Evolutionary conservation across 768 basidiomycete species (phyloP), one percentile per base, ranked within the genome.

Genomic region (Leucocoprinus leucothites): DNA sequence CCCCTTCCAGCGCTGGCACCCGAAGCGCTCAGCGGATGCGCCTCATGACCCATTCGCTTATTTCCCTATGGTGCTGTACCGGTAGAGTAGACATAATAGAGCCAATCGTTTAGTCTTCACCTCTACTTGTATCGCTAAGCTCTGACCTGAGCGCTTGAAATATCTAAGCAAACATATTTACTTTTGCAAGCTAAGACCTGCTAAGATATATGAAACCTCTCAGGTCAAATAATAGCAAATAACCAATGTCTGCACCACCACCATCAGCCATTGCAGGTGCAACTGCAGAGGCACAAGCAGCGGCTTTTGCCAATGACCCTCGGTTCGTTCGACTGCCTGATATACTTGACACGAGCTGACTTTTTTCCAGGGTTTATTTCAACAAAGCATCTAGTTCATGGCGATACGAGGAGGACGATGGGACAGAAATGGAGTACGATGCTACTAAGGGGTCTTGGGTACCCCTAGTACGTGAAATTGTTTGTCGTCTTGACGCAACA

Each of bases 391-490:
- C 84, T 3, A 81, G 81, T 49, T 87, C 91, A 63, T 98, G 93
- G 92, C 84, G 86, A 57, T 85, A 87, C 65, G 96, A 99, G 68
- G 84, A 92, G 64, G 89, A 91, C 46, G 90, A 94, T 62, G 94
- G 91, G 16, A 71, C 79, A n/a, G 95, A 97, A 68, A 79, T 91
- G 64, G 96, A 98, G 72, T 98, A 88, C 74, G 91, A 94, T 66
- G 69, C 79, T 31, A 65, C 69, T 9, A 93, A 89, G 64, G 84
- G 83, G 11, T 74, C 75, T 26, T 98, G 96, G 96, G 70, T 94
- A 22, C 87, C 90, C 40, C 69, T 94, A 67, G 95, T 98, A 65
- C 69, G 89, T 78, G 28, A 28, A 42, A 26, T 53, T 9, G n/a
- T 22, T n/a, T 11, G 16, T 11, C n/a, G 35, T 42, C 26, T 25